Evolutionary conservation across 116 monocot species (phyloP).

Genomic region (Dioscorea cayenensis): DNA sequence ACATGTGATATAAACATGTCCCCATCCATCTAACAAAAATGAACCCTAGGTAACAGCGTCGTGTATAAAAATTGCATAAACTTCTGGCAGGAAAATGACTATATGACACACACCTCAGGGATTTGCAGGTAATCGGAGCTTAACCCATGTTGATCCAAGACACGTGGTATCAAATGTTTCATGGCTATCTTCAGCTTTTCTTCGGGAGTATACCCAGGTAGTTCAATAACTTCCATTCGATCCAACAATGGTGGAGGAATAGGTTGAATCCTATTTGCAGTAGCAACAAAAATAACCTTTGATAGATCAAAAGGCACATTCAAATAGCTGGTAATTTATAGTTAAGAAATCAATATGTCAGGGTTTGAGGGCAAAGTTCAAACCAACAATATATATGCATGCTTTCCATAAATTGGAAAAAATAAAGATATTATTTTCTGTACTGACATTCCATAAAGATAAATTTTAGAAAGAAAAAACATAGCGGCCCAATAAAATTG

Average conservation of each 20-base stretch:
- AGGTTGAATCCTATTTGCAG: slow-evolving; percentile 86
- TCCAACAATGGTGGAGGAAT: slow-evolving; percentile 95
- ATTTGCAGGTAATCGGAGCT: slow-evolving; percentile 70
- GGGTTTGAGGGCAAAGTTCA: not conserved
- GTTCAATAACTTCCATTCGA: slow-evolving; percentile 98
- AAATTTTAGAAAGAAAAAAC: too few species aligned
- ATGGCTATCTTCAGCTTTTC: slow-evolving; percentile 93
- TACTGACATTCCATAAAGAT: too few species aligned
- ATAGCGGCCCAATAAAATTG: too few species aligned
- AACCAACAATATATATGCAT: not conserved
- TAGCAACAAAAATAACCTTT: slow-evolving; percentile 95
- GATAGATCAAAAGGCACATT: slow-evolving; percentile 98
- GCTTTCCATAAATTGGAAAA: not conserved
- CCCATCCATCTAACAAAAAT: too few species aligned
- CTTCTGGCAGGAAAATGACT: not conserved
- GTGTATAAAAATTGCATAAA: too few species aligned
- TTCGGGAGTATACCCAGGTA: slow-evolving; percentile 96
- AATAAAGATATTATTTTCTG: too few species aligned
- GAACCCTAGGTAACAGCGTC: too few species aligned
- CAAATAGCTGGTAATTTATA: slow-evolving; percentile 55
- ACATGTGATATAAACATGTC: too few species aligned
- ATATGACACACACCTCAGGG: slow-evolving; percentile 75
- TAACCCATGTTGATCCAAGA: slow-evolving; percentile 90
- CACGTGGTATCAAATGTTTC: slow-evolving; percentile 88
- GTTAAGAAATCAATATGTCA: slow-evolving; percentile 37